A percentile compares a stretch with the other conserved stretches of the same genome.
Evolutionary conservation across 768 basidiomycete species (phyloP).

Genomic region (Suillus brevipes): DNA sequence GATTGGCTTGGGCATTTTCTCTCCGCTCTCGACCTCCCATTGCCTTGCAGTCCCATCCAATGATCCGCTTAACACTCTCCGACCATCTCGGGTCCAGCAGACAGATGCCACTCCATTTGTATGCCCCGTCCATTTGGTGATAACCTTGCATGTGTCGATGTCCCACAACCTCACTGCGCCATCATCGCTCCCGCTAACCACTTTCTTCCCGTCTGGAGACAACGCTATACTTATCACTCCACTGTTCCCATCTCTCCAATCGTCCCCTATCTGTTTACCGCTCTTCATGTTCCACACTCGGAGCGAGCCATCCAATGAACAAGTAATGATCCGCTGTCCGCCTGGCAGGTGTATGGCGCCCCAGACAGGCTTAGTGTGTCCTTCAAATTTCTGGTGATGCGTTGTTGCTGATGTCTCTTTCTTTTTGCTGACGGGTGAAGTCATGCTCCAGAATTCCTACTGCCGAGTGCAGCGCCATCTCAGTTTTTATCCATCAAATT

Average conservation of each 20-base stretch:
- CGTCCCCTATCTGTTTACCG: not conserved
- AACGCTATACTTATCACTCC: not conserved
- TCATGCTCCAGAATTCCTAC: no score
- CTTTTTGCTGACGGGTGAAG: no score
- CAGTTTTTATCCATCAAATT: no score
- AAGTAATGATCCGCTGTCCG: not conserved
- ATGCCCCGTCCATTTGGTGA: not conserved
- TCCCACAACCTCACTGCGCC: not conserved
- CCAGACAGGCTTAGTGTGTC: not conserved
- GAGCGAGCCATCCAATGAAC: not conserved
- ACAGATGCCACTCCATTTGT: rapidly evolving
- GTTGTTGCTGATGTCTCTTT: not conserved
- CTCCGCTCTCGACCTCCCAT: not conserved
- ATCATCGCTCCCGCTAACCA: not conserved
- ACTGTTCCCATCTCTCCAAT: not conserved
- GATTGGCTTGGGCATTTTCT: not conserved
- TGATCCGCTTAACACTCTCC: not conserved
- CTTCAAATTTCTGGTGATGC: not conserved
- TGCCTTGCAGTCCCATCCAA: not conserved
- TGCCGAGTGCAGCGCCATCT: no score
- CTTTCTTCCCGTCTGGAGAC: not conserved
- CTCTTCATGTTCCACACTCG: not conserved
- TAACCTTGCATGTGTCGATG: not conserved
- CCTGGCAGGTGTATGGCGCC: not conserved
- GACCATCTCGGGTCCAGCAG: no score